Base-by-base conservation (phyloP, 2,329 filamentous ascomycete genomes). In the Plenodomus tracheiphilus region DNA sequence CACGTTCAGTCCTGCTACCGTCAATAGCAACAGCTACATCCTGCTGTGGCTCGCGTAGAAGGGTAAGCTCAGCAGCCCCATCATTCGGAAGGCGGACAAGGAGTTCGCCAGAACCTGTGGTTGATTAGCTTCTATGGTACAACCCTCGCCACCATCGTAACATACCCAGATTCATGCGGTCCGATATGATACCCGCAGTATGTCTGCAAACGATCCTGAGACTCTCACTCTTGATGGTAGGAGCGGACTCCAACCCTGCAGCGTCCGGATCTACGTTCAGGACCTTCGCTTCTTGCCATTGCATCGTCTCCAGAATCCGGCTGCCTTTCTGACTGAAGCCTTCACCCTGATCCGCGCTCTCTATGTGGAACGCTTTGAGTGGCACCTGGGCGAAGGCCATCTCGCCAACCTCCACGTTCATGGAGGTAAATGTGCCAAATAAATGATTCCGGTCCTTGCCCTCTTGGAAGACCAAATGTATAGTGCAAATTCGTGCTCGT, bases 381-480 rank as follows among this genome's bases (percentile, higher is more conserved):
- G 83, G 79, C 10, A 88, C 81, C 59, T 93, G 87, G 3, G 84
- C 80, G 36, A 85, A 84, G n/a, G 91, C 81, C 25, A 81, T 81
- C 70, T 95, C 90, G 32, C 85, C 83, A 1, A 81, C 76, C 15
- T 82, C 79, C 16, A 91, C 74, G n/a, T 83, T 79, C 52, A 88
- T 87, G 2, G 89, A 89, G 1, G 87, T 86, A 16, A 96, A 77
- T 1, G 90, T 76, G 16, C 84, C 86, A 65, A 93, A 88, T 43
- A 96, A 80, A 25, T 79, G 79, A 41, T 86, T 79, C 13, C 90
- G 83, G 56, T 91, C 86, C 49, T 84, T 82, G n/a, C 82, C 77
- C 47, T 91, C 85, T 20, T 82, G 79, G 72, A 97, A 96, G 0
- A 88, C 86, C 58, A 95, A 77, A 17, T 92, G 81, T 79, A 93